Base-by-base conservation (phyloP, 352 stramenopile genomes). In the Phytophthora pisi region DNA sequence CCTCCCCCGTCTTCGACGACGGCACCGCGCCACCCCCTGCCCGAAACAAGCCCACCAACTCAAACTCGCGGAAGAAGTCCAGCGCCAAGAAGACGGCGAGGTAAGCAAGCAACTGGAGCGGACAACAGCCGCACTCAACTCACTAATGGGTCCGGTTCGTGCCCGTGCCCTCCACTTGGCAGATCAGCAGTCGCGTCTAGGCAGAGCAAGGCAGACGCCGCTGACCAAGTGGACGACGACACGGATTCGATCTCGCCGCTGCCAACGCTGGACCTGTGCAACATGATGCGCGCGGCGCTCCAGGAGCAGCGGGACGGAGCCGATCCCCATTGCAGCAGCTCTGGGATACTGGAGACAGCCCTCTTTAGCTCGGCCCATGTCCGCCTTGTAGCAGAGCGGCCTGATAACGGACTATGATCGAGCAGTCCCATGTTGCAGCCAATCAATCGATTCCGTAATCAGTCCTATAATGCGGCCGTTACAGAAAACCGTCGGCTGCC, bases 1-100 rank as follows among this genome's bases (percentile, higher is more conserved):
- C n/a, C n/a, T 71, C 58, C 9, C 67, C 68, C 16, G 72, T 79
- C 26, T 42, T 42, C 4, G 63, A 79, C 38, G 68, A 79, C 24
- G 72, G 63, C 16, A 62, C 46, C 20, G 13, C 20, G 13, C 30
- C 24, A 1, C 46, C 51, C 26, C 10, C 49, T 52, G 11, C 34
- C 34, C 58, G 23, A 7, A 52, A 15, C 15, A 71, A 74, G 42
- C 5, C 18, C 20, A 59, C 18, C 45, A 72, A 60, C 20, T 51
- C n/a, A 42, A 42, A n/a, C 34, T 16, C 34, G 5, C 34, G 34
- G 8, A 74, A 63, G 51, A 71, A 74, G 26, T 24, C 47, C 5
- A 61, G 54, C 24, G 16, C 15, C 23, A 73, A 65, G 18, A 77
- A 66, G 55, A 42, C 23, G 2, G 23, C 50, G 20, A 77, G 69